These are phyloP conservation scores for Penicillium concentricum DNA, from an alignment of 2,329 filamentous ascomycete genomes.

Conservation along the genomic window DNA sequence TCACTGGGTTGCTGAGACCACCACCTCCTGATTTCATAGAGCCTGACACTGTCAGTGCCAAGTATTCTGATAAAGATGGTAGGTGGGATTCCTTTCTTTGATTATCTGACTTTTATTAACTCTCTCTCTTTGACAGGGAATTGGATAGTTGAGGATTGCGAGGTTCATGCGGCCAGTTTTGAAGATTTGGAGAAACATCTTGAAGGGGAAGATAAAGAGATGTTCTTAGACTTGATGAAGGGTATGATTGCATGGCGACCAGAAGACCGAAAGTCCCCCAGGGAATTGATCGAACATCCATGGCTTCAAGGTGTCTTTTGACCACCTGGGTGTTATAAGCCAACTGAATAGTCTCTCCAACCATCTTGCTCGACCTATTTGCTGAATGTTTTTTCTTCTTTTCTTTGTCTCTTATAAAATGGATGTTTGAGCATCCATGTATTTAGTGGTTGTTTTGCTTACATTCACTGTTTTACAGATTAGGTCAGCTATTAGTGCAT, in stretches of 20 bases:
- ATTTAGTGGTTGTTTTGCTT: too few relatives aligned
- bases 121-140: not conserved
- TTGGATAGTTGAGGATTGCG: not conserved
- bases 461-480: too few relatives aligned
- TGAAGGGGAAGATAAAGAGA: not conserved
- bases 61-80: not conserved
- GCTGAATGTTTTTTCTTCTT: too few relatives aligned
- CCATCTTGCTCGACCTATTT: too few relatives aligned
- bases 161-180: not conserved
- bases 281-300: not conserved
- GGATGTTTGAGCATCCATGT: too few relatives aligned
- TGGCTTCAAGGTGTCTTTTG: not conserved
- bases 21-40: not conserved
- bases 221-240: not conserved
- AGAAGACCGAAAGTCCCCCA: not conserved
- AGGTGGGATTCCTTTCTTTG: too few relatives aligned
- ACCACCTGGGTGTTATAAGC: not conserved
- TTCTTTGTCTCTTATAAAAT: too few relatives aligned
- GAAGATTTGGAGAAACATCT: not conserved
- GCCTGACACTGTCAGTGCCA: not conserved
- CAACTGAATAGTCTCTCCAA: not conserved
- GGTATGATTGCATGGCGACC: not conserved
- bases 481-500: too few relatives aligned
- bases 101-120: not conserved
- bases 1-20: not conserved